Percentiles rank a stretch among this genome's conserved stretches.
Evolutionary conservation across 345 rosid genomes (phyloP).

Genomic region (Lepidium africanum): DNA sequence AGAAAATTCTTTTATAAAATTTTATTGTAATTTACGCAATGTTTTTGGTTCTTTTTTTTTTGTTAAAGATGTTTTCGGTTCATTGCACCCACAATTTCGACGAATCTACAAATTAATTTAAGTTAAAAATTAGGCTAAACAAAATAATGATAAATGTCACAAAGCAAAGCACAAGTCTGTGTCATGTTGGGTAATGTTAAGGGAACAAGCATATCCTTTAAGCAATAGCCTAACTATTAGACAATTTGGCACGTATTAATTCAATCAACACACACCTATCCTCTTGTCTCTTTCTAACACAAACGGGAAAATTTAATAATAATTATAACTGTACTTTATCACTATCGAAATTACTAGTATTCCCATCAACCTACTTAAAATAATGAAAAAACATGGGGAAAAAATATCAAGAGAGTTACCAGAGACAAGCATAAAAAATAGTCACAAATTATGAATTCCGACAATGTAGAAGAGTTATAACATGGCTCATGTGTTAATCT

Average conservation of each 20-base stretch:
- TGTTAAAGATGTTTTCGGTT: too few relatives aligned
- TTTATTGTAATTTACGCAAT: background rate
- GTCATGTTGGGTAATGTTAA: conserved; percentile 3
- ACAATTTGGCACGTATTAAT: background rate
- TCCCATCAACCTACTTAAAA: too few relatives aligned
- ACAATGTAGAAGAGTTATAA: conserved; percentile 7
- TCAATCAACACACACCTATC: background rate
- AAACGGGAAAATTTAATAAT: too few relatives aligned
- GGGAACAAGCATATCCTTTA: conserved; percentile 3
- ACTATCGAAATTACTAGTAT: too few relatives aligned
- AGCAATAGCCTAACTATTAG: conserved; percentile 18
- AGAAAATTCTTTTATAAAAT: background rate
- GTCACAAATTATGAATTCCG: background rate
- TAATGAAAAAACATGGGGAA: too few relatives aligned
- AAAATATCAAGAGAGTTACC: too few relatives aligned
- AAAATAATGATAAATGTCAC: background rate
- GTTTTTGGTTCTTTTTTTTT: background rate
- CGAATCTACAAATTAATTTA: background rate
- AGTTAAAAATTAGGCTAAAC: background rate
- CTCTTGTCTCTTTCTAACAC: background rate
- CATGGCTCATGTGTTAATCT: conserved; percentile 22
- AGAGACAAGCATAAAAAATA: too few relatives aligned
- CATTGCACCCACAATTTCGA: background rate
- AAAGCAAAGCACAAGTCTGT: background rate
- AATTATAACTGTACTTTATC: too few relatives aligned